These are phyloP conservation scores for Odontarrhena argentea DNA, from an alignment of 345 rosid genomes.

Conservation along the genomic window DNA sequence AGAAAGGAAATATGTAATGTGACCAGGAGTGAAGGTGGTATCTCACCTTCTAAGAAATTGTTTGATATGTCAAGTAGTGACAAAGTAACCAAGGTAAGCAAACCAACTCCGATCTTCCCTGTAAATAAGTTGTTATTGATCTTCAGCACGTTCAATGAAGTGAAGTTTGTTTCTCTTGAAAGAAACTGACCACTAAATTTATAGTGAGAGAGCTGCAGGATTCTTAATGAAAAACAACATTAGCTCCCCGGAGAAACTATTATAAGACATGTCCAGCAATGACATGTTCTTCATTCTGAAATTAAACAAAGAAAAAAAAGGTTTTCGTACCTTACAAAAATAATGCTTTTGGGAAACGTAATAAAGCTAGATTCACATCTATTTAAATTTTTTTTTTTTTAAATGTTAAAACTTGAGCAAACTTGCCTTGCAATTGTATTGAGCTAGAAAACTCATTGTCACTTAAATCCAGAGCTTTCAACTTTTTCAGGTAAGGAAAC, in stretches of 20 bases:
- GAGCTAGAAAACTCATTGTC: too few relatives aligned
- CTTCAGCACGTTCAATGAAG: background rate
- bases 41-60: too few relatives aligned
- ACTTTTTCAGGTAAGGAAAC: too few relatives aligned
- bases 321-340: too few relatives aligned
- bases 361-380: too few relatives aligned
- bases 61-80: background rate
- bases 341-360: too few relatives aligned
- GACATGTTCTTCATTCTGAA: slow-evolving; percentile 11
- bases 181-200: slow-evolving; percentile 12
- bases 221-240: background rate
- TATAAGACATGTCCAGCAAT: slow-evolving; percentile 24
- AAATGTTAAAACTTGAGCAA: too few relatives aligned
- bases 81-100: background rate
- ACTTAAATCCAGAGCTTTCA: too few relatives aligned
- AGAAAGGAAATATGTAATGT: background rate
- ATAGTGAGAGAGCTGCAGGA: slow-evolving; percentile 18
- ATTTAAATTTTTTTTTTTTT: too few relatives aligned
- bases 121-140: slow-evolving; percentile 19
- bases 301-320: too few relatives aligned
- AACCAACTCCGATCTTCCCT: slow-evolving; percentile 29
- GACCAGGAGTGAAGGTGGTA: background rate
- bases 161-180: background rate
- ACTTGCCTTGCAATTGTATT: too few relatives aligned
- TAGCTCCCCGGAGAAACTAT: slow-evolving; percentile 23